Conservation (phyloP, 441 rosid genomes). For the Mallotus repandus region DNA sequence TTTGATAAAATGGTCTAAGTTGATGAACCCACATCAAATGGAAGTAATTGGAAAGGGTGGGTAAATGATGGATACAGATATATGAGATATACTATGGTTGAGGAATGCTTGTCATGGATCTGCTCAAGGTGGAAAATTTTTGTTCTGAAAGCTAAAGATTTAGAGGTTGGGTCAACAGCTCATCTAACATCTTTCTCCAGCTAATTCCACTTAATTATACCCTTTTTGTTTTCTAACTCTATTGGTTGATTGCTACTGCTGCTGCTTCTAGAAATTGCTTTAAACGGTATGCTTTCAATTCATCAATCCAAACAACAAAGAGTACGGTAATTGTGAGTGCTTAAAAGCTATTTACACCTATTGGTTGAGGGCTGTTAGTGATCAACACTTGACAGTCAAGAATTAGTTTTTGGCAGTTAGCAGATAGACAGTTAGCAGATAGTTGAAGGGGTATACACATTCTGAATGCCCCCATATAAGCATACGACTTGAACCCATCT, state of each 20-base stretch:
- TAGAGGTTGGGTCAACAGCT: slow-evolving; percentile 11
- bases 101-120: slow-evolving; percentile 19
- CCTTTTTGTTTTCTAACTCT: background rate
- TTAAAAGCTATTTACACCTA: too few species aligned
- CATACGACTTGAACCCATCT: too few species aligned
- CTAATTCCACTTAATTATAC: slow-evolving; percentile 1
- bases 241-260: background rate
- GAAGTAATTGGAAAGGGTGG: background rate
- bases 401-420: too few species aligned
- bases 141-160: background rate
- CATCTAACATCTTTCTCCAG: slow-evolving; percentile 3
- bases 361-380: too few species aligned
- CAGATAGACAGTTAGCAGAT: too few species aligned
- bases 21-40: background rate
- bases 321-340: too few species aligned
- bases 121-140: background rate
- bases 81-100: slow-evolving; percentile 17
- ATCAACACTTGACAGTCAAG: too few species aligned
- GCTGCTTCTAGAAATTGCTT: slow-evolving; percentile 8
- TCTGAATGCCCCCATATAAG: too few species aligned
- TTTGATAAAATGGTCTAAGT: background rate
- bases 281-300: too few species aligned
- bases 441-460: too few species aligned
- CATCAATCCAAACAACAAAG: too few species aligned
- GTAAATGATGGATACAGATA: slow-evolving; percentile 8